Base-by-base conservation (phyloP, 177 flowering plant species). In the Vitis hybrid region DNA sequence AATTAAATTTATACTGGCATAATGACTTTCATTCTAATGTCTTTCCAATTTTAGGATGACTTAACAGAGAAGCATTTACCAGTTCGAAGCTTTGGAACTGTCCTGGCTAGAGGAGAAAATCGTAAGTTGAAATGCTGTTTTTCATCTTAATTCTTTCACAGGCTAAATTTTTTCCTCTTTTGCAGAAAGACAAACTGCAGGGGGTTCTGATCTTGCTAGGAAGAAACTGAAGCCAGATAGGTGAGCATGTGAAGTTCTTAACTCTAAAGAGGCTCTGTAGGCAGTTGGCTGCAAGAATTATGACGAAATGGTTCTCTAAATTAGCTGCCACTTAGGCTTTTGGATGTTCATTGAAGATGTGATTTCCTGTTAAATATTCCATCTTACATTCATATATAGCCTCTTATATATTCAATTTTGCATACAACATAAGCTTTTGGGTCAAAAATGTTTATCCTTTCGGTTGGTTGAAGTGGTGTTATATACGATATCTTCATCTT, bases 11-110 rank as follows among this genome's bases (percentile, higher is more conserved):
- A 40, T 30, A 34, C 34, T 34, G 40, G 3, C 26, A 6, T 4
- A 23, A 13, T 61, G n/a, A 21, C 52, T 23, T 63, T 40, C 26
- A 10, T 17, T 17, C 4, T 4, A 12, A n/a, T 52, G 17, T 65
- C 30, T 52, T 72, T 10, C 11, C 9, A 50, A 66, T 55, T 54
- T 7, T 70, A 90, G 90, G 89, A 91, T 64, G 88, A 87, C 30
- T 52, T 72, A 26, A 61, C 62, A 6, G 94, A 91, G 56, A 71
- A 79, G 73, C 65, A 60, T 58, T 60, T 77, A 26, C 91, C 91
- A 23, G 78, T 65, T 56, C 79, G 98, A 75, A 89, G 89, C 79
- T 95, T 95, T 83, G 98, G 99, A 74, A 95, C 93, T 21, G 72
- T 87, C 58, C 76, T 95, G 68, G 64, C 87, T 51, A 75, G 74